Conservation (phyloP, 306 rosid genomes). For the Cyamopsis tetragonoloba region DNA sequence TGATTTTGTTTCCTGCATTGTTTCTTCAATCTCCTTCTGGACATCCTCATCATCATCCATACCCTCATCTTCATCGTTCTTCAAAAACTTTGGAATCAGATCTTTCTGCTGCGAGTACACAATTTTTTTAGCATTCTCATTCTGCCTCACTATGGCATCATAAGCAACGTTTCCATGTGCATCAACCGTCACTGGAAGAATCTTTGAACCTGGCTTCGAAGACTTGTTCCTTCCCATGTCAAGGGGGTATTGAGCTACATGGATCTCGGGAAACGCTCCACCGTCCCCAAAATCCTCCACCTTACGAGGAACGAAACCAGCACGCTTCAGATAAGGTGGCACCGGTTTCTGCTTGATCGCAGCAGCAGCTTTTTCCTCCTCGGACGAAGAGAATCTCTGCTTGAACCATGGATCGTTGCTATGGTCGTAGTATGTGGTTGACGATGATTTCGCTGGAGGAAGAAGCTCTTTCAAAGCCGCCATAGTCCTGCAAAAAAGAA, state of each 20-base stretch:
- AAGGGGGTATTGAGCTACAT: slow-evolving; percentile 83
- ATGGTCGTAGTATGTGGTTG: slow-evolving; percentile 65
- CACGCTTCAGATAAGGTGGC: slow-evolving; percentile 69
- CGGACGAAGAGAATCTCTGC: slow-evolving; percentile 62
- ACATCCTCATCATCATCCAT: slow-evolving; percentile 55
- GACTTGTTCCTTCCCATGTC: slow-evolving; percentile 75
- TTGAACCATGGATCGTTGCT: slow-evolving; percentile 90
- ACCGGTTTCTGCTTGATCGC: slow-evolving; percentile 49
- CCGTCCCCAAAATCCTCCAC: slow-evolving; percentile 88
- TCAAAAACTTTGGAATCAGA: slow-evolving; percentile 64
- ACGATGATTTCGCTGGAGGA: slow-evolving; percentile 57
- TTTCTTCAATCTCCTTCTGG: slow-evolving; percentile 70
- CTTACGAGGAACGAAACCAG: slow-evolving; percentile 76
- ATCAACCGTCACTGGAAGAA: slow-evolving; percentile 79
- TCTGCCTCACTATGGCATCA: slow-evolving; percentile 83
- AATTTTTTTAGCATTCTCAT: slow-evolving; percentile 72
- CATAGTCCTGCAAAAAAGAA: slow-evolving; percentile 37
- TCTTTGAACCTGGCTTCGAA: slow-evolving; percentile 54
- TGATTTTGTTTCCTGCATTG: slow-evolving; percentile 68
- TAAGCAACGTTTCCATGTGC: slow-evolving; percentile 78
- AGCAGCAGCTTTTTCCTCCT: slow-evolving; percentile 49
- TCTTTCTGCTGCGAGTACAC: slow-evolving; percentile 80
- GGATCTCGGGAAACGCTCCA: slow-evolving; percentile 91
- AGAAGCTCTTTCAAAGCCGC: slow-evolving; percentile 71
- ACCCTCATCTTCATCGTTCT: slow-evolving; percentile 42